Evolutionary conservation across 306 rosid species (phyloP).

Genomic region (Betula pendula): DNA sequence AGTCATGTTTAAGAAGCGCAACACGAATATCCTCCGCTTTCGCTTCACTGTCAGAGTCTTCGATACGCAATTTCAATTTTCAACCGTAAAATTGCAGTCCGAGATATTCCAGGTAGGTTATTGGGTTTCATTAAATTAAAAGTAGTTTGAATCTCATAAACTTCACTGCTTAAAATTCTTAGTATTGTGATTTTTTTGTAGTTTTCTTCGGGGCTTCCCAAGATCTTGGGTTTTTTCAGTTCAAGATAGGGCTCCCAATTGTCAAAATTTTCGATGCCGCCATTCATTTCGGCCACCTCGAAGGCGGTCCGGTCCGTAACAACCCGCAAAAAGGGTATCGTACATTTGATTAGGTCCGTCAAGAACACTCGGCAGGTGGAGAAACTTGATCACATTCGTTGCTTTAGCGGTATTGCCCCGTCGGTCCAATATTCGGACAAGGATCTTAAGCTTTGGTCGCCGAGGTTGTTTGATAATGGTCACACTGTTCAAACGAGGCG

Average conservation of each 20-base stretch:
- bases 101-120: not conserved
- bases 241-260: slow-evolving; percentile 18
- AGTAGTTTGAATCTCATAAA: not conserved
- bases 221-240: not conserved
- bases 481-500: slow-evolving; percentile 45
- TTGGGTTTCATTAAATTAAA: not conserved
- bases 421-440: slow-evolving; percentile 22
- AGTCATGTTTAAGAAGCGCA: not conserved
- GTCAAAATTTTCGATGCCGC: slow-evolving; percentile 52
- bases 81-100: not conserved
- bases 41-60: not conserved
- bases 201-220: not conserved
- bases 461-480: slow-evolving; percentile 20
- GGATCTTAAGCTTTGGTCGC: slow-evolving; percentile 7
- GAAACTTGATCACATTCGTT: slow-evolving; percentile 37
- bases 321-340: slow-evolving; percentile 39
- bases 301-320: slow-evolving; percentile 54
- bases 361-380: slow-evolving; percentile 15
- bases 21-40: not conserved
- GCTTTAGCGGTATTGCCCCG: slow-evolving; percentile 33
- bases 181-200: not conserved
- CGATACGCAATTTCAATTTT: not conserved
- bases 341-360: slow-evolving; percentile 40
- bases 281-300: slow-evolving; percentile 52
- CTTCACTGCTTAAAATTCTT: no score